A percentile compares a stretch with the other conserved stretches of the same genome.
These are phyloP conservation scores for Orychophragmus violaceus DNA, from an alignment of 345 rosid genomes.

Conservation along the genomic window DNA sequence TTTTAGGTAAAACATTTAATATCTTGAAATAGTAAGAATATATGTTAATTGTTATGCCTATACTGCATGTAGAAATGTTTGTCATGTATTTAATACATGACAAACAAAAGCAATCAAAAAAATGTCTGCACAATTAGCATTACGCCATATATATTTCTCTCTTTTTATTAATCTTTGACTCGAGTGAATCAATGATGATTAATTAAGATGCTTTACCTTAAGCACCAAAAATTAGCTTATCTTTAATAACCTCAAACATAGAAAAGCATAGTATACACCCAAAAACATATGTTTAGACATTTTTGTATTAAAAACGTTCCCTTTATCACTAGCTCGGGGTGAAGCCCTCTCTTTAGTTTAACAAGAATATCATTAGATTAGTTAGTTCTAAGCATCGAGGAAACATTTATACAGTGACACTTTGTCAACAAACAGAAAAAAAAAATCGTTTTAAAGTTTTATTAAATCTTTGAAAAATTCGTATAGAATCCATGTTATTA, in stretches of 20 bases:
- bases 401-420: background rate
- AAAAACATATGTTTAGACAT: background rate
- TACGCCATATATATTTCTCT: background rate
- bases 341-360: background rate
- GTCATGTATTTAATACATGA: too few species aligned
- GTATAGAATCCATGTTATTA: background rate
- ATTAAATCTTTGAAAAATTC: background rate
- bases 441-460: too few species aligned
- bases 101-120: background rate
- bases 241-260: conserved; percentile 13
- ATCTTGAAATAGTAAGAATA: too few species aligned
- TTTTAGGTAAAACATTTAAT: too few species aligned
- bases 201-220: conserved; percentile 25
- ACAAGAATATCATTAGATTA: background rate
- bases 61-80: too few species aligned
- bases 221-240: conserved; percentile 8
- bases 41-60: too few species aligned
- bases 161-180: background rate
- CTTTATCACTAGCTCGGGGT: background rate
- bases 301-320: background rate
- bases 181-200: conserved; percentile 2
- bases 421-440: too few species aligned
- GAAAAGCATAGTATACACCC: conserved; percentile 4
- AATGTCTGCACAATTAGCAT: background rate
- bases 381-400: background rate